Evolutionary conservation across 495 filamentous ascomycete species (phyloP).

Genomic region (Neurospora sp.): DNA sequence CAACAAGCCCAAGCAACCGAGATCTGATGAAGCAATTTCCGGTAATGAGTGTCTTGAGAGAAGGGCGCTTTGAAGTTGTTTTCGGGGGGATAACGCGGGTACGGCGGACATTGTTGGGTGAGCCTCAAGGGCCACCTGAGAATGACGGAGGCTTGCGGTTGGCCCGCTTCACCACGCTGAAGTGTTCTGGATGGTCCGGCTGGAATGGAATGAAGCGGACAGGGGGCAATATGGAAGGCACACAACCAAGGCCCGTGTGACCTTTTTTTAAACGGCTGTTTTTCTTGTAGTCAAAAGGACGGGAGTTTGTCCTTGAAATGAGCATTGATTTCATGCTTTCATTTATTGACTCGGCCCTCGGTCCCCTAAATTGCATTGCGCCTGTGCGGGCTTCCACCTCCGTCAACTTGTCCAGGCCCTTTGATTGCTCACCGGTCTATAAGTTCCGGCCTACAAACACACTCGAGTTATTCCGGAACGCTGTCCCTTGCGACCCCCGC

Average conservation of each 20-base stretch:
- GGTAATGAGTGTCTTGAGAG: not conserved
- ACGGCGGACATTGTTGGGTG: not conserved
- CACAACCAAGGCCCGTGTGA: slow-evolving; percentile 11
- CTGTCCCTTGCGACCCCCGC: not conserved
- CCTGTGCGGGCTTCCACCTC: not conserved
- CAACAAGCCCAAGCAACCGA: not conserved
- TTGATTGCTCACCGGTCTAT: not conserved
- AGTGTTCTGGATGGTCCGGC: slow-evolving; percentile 1
- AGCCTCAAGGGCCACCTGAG: not conserved
- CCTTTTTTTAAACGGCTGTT: slow-evolving; percentile 9
- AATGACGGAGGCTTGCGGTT: not conserved
- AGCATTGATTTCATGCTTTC: not conserved
- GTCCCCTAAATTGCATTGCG: not conserved
- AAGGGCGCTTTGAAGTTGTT: not conserved
- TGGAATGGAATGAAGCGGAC: slow-evolving; percentile 12
- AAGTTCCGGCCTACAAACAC: not conserved
- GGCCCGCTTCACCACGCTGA: not conserved
- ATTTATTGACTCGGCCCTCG: not conserved
- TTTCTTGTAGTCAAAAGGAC: slow-evolving; percentile 13
- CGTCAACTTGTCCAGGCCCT: not conserved
- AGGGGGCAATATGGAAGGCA: not conserved
- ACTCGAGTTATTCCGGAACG: not conserved
- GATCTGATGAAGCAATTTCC: not conserved
- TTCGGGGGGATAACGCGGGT: not conserved
- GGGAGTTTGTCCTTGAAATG: not conserved